Evolutionary conservation across 768 basidiomycete species (phyloP).

Genomic region (Candolleomyces efflorescens): DNA sequence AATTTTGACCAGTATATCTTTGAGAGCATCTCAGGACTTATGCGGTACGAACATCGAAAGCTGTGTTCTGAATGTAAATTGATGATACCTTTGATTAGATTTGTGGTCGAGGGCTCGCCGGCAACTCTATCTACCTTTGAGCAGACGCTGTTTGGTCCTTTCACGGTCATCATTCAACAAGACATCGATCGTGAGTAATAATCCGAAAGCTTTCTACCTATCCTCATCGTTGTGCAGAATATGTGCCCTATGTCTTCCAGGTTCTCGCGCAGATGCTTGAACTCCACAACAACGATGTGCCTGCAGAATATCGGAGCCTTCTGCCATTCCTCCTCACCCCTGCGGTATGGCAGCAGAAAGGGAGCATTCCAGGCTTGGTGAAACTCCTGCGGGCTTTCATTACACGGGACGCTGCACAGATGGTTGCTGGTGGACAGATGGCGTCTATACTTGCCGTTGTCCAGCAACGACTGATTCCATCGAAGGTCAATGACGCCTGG

Average conservation of each 20-base stretch:
- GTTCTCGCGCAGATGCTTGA: conserved; percentile 95
- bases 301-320: conserved; percentile 72
- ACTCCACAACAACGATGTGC: conserved; percentile 61
- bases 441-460: conserved; percentile 79
- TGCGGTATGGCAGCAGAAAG: conserved; percentile 87
- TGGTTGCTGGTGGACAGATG: conserved; percentile 69
- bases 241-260: conserved; percentile 97
- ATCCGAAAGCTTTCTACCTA: neutral
- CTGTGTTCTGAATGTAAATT: neutral
- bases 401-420: conserved; percentile 58
- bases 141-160: conserved; percentile 75
- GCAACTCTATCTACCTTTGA: conserved; percentile 74
- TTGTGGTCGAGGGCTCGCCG: conserved; percentile 71
- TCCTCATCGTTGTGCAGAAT: conserved; percentile 51
- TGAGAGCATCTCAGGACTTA: conserved; percentile 91
- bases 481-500: conserved; percentile 84
- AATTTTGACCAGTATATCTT: conserved; percentile 98
- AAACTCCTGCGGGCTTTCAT: conserved; percentile 84
- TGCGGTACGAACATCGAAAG: conserved; percentile 54
- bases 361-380: conserved; percentile 91
- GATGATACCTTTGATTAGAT: conserved; percentile 42
- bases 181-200: conserved; percentile 80
- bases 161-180: conserved; percentile 83
- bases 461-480: conserved; percentile 86
- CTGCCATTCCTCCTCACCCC: conserved; percentile 84